Conservation (phyloP, 805 yeast species). For the Pichia paraexigua region DNA sequence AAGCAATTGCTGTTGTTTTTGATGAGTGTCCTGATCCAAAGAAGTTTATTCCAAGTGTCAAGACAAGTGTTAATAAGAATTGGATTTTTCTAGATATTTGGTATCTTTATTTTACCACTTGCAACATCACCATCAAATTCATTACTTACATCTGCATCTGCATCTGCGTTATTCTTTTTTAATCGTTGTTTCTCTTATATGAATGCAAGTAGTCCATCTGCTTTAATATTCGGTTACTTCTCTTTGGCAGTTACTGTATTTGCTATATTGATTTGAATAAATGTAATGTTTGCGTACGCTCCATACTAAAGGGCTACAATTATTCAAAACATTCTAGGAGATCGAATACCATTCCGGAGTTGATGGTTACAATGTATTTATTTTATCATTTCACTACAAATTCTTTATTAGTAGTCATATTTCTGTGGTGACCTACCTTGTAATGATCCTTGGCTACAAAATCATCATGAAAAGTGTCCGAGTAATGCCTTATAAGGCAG, state of each 20-base stretch:
- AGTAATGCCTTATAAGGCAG: no score
- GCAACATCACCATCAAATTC: constrained; percentile 44
- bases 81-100: constrained; percentile 39
- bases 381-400: constrained; percentile 11
- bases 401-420: constrained; percentile 14
- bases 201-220: constrained; percentile 7
- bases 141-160: constrained; percentile 30
- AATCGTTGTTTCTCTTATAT: constrained; percentile 14
- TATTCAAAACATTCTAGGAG: constrained; percentile 12
- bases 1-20: constrained; percentile 41
- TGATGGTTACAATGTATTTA: constrained; percentile 17
- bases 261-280: constrained; percentile 17
- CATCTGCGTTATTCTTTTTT: no score
- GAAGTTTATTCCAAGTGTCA: constrained; percentile 38
- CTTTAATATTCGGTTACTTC: constrained; percentile 14
- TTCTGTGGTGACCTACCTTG: constrained; percentile 6
- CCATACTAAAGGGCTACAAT: constrained; percentile 11
- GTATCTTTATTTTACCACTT: constrained; percentile 42
- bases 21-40: constrained; percentile 43
- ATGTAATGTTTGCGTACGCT: constrained; percentile 11
- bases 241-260: constrained; percentile 16
- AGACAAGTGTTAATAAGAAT: constrained; percentile 51
- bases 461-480: no score
- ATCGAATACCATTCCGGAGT: constrained; percentile 15
- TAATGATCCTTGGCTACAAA: constrained; percentile 5